Evolutionary conservation across 2,329 filamentous ascomycete genomes (phyloP), one percentile per base, ranked within the genome.

Genomic region (Nigrospora sphaerica): DNA sequence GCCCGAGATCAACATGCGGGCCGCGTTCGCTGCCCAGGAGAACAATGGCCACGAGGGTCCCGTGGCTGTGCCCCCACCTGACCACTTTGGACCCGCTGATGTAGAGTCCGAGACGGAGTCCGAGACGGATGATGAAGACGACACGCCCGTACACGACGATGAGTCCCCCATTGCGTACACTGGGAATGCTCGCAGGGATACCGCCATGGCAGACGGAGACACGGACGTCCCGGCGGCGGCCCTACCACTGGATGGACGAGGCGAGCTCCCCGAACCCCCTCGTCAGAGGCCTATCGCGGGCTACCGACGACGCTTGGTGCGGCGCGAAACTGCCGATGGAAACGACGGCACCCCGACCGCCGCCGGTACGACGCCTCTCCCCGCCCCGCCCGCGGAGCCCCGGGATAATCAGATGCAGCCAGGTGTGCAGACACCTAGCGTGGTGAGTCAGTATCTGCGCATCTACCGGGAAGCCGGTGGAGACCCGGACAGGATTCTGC

Each of bases 1-100:
- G 61, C 93, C 92, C 6, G 85, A 91, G 53, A 85, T 93, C 55
- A 95, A 95, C 57, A 84, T 93, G 72, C 85, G 82, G 1, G 84
- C 77, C 10, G 79, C 78, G 4, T 78, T 83, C 58, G 80, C 76
- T 12, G 77, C 71, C 9, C 66, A 67, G n/a, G 72, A 71, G 32
- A 57, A 63, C 19, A 44, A 36, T 36, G 42, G 17, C 17, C 42
- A 33, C n/a, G 32, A 35, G 32, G 36, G 23, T 18, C 42, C 42
- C 3, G 32, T 19, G 2, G 17, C 33, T n/a, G 51, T 51, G 32
- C 49, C 50, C 5, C 58, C 60, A 19, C 52, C 47, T 7, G 53
- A 55, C 32, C 54, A 52, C 23, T 44, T 16, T 32, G 54, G 12
- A 40, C 32, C 36, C 7, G 38, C 18, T 3, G 32, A 31, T 12